phyloP scores from a whole-genome alignment of 2,329 filamentous ascomycete species.

The Microdochium trichocladiopsis region DNA sequence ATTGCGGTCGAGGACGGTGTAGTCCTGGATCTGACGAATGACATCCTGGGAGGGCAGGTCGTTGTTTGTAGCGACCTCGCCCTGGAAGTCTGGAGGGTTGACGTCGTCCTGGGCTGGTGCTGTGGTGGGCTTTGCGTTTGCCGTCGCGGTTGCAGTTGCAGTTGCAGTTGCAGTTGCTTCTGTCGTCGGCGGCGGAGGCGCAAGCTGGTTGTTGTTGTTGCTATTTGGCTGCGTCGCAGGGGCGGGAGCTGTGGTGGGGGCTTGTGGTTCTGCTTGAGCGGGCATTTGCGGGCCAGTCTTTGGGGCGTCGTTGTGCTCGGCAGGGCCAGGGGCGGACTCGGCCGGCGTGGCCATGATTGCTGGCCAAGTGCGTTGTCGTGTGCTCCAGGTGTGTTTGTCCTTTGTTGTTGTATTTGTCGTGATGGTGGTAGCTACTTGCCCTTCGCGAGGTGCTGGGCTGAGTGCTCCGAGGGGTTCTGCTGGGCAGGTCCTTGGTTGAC shows the following conservation, averaged over 20 bases:
- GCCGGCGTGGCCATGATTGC: not conserved
- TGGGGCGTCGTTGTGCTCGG: not conserved
- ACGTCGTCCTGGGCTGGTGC: constrained; percentile 24
- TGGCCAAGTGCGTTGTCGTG: no score
- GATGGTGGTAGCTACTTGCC: no score
- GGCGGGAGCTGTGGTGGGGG: not conserved
- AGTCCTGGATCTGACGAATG: constrained; percentile 44
- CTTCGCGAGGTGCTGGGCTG: no score
- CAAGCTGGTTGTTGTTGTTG: not conserved
- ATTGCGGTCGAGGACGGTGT: constrained; percentile 53
- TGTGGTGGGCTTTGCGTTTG: constrained; percentile 7
- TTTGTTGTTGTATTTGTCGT: no score
- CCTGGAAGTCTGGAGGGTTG: constrained; percentile 45
- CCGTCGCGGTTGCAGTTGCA: not conserved
- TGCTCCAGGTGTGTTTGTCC: not conserved
- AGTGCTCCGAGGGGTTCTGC: no score
- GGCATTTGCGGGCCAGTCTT: not conserved
- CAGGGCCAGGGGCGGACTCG: not conserved
- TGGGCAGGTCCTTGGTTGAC: not conserved
- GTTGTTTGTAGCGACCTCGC: constrained; percentile 48
- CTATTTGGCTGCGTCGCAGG: not conserved
- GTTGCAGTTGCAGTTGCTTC: not conserved
- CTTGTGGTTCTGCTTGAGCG: not conserved
- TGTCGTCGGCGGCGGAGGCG: not conserved
- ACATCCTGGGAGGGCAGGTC: constrained; percentile 42